Evolutionary conservation across 2,329 filamentous ascomycete species (phyloP).

Genomic region (Cryphonectria carpinicola): DNA sequence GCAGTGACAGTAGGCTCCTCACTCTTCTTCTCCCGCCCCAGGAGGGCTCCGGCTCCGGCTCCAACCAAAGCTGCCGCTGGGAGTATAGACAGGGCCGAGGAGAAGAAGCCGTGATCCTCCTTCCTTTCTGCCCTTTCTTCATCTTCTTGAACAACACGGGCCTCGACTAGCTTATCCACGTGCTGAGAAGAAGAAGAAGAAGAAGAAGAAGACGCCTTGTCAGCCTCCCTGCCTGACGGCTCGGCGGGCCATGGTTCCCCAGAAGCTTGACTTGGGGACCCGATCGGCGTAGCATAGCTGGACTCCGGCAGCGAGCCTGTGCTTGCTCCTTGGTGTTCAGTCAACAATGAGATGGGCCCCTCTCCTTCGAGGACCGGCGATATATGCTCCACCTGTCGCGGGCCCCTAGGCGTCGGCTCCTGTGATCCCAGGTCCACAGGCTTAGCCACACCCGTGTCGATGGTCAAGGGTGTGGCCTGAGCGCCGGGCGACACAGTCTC

Average conservation of each 20-base stretch:
- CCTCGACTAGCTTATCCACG: background rate
- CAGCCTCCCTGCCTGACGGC: background rate
- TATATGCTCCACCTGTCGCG: constrained; percentile 3
- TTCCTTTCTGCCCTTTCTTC: background rate
- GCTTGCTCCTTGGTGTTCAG: constrained; percentile 4
- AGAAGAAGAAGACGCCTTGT: background rate
- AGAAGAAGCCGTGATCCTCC: constrained; percentile 27
- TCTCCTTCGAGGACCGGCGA: constrained; percentile 11
- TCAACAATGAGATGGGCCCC: background rate
- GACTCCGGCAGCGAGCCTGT: constrained; percentile 23
- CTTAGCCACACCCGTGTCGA: constrained; percentile 45
- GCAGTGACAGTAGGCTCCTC: background rate
- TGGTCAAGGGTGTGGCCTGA: constrained; percentile 37
- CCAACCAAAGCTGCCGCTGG: constrained; percentile 30
- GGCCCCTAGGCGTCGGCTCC: constrained; percentile 65
- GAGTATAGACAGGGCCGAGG: constrained; percentile 32
- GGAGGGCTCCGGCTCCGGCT: constrained; percentile 33
- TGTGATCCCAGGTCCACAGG: constrained; percentile 62
- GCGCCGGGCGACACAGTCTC: constrained; percentile 31
- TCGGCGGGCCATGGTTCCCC: background rate
- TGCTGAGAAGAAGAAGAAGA: background rate
- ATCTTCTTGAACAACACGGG: background rate
- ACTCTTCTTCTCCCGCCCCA: constrained; percentile 30
- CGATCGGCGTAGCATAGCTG: constrained; percentile 26
- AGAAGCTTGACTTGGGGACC: constrained; percentile 11